Conservation (phyloP, 2,329 filamentous ascomycete genomes). For the Talaromyces verruculosus region DNA sequence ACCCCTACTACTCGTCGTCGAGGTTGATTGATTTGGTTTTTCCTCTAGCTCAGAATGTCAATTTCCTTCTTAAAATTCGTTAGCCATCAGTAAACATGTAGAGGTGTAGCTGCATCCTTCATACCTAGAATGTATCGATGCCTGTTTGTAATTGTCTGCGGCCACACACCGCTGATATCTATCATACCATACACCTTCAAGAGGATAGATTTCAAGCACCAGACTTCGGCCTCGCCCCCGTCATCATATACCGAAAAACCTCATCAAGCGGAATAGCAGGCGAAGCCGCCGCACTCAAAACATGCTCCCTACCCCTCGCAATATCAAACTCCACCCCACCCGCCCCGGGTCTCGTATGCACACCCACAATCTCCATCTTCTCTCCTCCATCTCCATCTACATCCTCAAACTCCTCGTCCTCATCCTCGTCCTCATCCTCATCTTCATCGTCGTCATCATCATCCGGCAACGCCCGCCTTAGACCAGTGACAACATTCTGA, state of each 20-base stretch:
- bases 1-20: constrained; percentile 58
- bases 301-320: constrained; percentile 28
- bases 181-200: background rate
- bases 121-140: background rate
- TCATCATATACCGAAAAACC: constrained; percentile 54
- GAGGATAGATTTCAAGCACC: constrained; percentile 20
- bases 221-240: constrained; percentile 39
- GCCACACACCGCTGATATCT: background rate
- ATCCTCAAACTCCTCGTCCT: constrained; percentile 48
- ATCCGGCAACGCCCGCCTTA: constrained; percentile 60
- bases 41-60: constrained; percentile 15
- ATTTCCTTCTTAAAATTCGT: background rate
- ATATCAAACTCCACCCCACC: constrained; percentile 38
- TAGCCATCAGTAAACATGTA: background rate
- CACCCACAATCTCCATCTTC: constrained; percentile 45
- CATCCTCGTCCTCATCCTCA: constrained; percentile 55
- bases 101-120: background rate
- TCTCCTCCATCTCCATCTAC: constrained; percentile 25
- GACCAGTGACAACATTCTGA: constrained; percentile 69
- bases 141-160: background rate
- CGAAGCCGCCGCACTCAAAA: constrained; percentile 27
- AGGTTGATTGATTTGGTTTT: constrained; percentile 39
- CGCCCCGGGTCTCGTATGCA: constrained; percentile 34
- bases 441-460: constrained; percentile 53
- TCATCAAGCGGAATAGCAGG: constrained; percentile 47